Conservation (phyloP, 192 early-diverging fungal genomes). For the Entomortierella beljakovae region DNA sequence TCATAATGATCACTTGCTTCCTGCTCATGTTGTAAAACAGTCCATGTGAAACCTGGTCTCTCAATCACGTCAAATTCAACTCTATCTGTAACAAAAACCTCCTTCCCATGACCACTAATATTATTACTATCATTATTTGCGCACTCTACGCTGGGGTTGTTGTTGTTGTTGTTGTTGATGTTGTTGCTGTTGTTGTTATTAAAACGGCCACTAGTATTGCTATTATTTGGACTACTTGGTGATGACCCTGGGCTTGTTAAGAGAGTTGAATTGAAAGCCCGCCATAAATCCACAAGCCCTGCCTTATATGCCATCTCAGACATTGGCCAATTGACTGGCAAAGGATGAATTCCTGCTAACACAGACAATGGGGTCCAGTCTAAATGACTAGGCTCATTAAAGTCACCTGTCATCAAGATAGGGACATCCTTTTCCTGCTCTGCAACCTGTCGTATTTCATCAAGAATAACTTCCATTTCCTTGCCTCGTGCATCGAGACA, state of each 20-base stretch:
- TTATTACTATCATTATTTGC: neutral
- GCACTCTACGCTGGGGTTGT: neutral
- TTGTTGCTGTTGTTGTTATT: neutral
- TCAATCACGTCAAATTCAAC: slow-evolving; percentile 30
- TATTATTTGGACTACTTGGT: slow-evolving; percentile 1
- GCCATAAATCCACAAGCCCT: slow-evolving; percentile 54
- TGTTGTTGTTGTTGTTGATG: neutral
- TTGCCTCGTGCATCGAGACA: slow-evolving; percentile 35
- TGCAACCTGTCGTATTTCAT: slow-evolving; percentile 33
- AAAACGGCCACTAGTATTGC: neutral
- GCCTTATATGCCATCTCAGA: slow-evolving; percentile 35
- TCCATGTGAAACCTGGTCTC: slow-evolving; percentile 42
- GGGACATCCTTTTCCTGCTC: slow-evolving; percentile 40
- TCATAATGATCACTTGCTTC: slow-evolving; percentile 41
- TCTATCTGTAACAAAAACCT: neutral
- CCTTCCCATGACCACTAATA: neutral
- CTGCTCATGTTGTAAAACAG: slow-evolving; percentile 11
- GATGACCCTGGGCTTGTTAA: slow-evolving; percentile 1
- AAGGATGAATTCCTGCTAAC: slow-evolving; percentile 42
- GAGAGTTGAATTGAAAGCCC: slow-evolving; percentile 14
- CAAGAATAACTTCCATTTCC: slow-evolving; percentile 38
- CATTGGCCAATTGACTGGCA: slow-evolving; percentile 42
- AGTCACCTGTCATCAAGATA: slow-evolving; percentile 53
- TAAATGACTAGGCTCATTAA: slow-evolving; percentile 58
- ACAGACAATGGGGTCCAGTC: slow-evolving; percentile 53